Base-by-base conservation (phyloP, 768 basidiomycete species). In the Daedalea quercina region DNA sequence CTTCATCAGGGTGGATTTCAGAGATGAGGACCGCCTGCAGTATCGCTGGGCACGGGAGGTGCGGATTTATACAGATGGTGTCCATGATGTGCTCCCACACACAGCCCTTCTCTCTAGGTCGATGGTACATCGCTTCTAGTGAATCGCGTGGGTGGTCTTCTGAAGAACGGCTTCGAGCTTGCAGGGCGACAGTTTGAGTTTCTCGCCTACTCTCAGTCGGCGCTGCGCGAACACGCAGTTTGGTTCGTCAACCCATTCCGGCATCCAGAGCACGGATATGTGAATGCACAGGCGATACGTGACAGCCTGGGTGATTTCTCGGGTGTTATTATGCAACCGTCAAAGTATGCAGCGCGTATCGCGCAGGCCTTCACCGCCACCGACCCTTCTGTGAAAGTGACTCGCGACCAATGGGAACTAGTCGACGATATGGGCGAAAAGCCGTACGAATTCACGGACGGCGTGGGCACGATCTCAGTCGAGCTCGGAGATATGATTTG, bases 341-440 rank as follows among this genome's bases (percentile, higher is more conserved):
- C 91, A 6, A 88, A 87, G 66, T 88, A 80, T 59, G 91, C 89
- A 6, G 91, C 91, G 13, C 79, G 91, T 19, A 70, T 93, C 53
- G 84, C 87, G 7, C 90, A 90, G 68, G 87, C 87, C 0, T 91
- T 94, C 60, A 88, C 87, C 0, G 84, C 86, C 1, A 94, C 91
- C 1, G 83, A 88, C 55, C 79, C 83, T 0, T 86, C 87, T 1
- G 80, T 90, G 19, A 65, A 63, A 20, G 80, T 92, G 46, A 53
- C 57, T 7, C 66, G 65, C 1, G 56, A 73, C 42, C 74, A 92
- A 59, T 90, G 90, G 82, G 76, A 81, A 47, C 70, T 75, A 51
- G 75, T 89, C 44, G 62, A 65, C 0, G 90, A 91, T 62, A 68
- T 90, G 11, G 73, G 73, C 15, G 57, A 63, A 12, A 66, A 70